Evolutionary conservation across 2,329 filamentous ascomycete genomes (phyloP), one percentile per base, ranked within the genome.

Genomic region (Pyricularia grisea): DNA sequence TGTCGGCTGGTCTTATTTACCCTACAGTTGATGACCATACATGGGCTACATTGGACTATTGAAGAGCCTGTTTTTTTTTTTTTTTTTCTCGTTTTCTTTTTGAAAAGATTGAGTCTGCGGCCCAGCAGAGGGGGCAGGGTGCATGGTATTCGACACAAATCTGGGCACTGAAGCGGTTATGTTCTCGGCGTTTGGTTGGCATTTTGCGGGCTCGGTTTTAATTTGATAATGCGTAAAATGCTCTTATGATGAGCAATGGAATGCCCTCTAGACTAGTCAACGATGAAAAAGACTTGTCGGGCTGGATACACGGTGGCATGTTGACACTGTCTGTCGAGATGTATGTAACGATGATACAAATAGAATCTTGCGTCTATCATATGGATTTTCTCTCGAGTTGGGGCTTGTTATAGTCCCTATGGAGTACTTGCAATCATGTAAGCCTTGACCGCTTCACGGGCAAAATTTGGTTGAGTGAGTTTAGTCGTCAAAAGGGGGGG

Each of bases 1-100:
- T 93, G 63, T 83, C 83, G 2, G 80, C 87, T 69, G 92, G 93
- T 33, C 77, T 92, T 74, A 92, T 97, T 72, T 99, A 93, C 80
- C 92, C 93, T 31, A 99, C 96, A 11, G 86, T 97, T 7, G 93
- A 98, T 79, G 94, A 98, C 75, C 86, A 92, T 79, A 98, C 94
- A 0, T 98, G 92, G 90, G 92, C 93, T 63, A 83, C 97, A 72
- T 82, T 97, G 71, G 92, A 96, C 70, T 87, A 84, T 23, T 67
- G 27, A 67, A 23, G 3, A 10, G 27, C 10, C 7, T 14, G 33
- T 36, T 36, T 33, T 11, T 33, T 33, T 14, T 36, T 36, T 25
- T 20, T 33, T 65, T 7, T n/a, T n/a, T n/a, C n/a, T n/a, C n/a
- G n/a, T n/a, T n/a, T n/a, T n/a, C n/a, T n/a, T n/a, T 9, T 50